Base-by-base conservation (phyloP, 225 moss, liverwort and hornwort genomes). In the Pleurozium schreberi region DNA sequence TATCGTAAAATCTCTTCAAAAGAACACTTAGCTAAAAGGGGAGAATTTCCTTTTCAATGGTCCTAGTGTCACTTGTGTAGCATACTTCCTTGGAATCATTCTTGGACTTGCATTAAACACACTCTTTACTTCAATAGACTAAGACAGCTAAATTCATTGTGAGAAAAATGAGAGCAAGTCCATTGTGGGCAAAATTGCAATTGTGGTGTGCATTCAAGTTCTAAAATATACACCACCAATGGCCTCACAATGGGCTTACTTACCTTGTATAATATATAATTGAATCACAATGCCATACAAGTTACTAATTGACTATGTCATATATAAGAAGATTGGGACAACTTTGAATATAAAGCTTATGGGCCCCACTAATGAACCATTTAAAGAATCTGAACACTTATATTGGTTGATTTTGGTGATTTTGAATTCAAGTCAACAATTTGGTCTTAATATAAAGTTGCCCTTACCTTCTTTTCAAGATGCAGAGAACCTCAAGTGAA, bases 41-140 rank as follows among this genome's bases (percentile, higher is more conserved):
- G 10, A 38, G 1, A 15, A 26, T 78, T 4, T 78, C 3, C 1
- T 1, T 38, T n/a, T 3, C 26, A 78, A 16, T 1, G 0, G 10
- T 25, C 6, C 16, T 16, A 55, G 3, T 55, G 14, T 36, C 52
- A 52, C 8, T 21, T 2, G 0, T 34, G 3, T 55, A n/a, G 1
- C n/a, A n/a, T n/a, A n/a, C 55, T 55, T 55, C 6, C 10, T 55
- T 0, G 0, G 2, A 76, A 36, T 76, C 34, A 34, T 52, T 36
- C 3, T 0, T 34, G 0, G 2, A 52, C 49, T 19, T 33, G 20
- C 8, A 52, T 1, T 34, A 0, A 76, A 76, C 0, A 76, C 0
- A 21, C 2, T 38, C 10, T 38, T 55, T 6, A 36, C 38, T 55
- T 1, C 5, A 76, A 53, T 77, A 36, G 3, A 21, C 5, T 22